Evolutionary conservation across 192 early-diverging fungal genomes (phyloP).

Genomic region (Coemansia sp.): DNA sequence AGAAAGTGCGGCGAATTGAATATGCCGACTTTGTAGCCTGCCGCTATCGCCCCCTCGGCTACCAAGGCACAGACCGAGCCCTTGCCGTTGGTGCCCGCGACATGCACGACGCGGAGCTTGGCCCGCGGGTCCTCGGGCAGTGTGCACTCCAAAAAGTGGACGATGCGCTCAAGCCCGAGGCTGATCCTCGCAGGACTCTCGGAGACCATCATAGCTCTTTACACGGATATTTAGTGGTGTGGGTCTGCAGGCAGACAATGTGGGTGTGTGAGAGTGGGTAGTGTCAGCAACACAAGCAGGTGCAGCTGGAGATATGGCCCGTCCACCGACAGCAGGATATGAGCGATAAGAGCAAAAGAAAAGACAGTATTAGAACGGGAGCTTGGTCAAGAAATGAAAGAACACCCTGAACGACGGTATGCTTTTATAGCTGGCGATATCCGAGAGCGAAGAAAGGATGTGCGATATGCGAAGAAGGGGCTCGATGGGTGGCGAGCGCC

Average conservation of each 20-base stretch:
- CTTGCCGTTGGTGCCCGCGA: constrained; percentile 91
- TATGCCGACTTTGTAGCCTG: constrained; percentile 57
- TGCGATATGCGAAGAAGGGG: too few species aligned
- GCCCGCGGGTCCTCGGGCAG: constrained; percentile 57
- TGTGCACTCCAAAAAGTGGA: constrained; percentile 48
- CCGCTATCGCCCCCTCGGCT: constrained; percentile 36
- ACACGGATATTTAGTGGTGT: background rate
- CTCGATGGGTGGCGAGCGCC: too few species aligned
- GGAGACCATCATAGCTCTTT: constrained; percentile 23
- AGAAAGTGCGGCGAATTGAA: constrained; percentile 84
- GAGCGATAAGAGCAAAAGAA: background rate
- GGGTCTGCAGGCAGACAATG: constrained; percentile 1
- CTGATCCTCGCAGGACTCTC: constrained; percentile 26
- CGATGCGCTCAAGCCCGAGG: constrained; percentile 56
- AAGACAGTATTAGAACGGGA: background rate
- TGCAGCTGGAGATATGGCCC: background rate
- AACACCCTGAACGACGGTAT: background rate
- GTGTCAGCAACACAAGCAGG: background rate
- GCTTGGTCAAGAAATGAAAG: background rate
- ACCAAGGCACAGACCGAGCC: constrained; percentile 74
- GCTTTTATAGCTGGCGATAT: constrained; percentile 1
- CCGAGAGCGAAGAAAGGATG: too few species aligned
- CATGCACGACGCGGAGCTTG: constrained; percentile 66
- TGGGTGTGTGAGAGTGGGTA: background rate
- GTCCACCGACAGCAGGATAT: background rate